These are phyloP conservation scores for Hypoxylon sp. DNA, from an alignment of 2,329 filamentous ascomycete species.

Conservation along the genomic window DNA sequence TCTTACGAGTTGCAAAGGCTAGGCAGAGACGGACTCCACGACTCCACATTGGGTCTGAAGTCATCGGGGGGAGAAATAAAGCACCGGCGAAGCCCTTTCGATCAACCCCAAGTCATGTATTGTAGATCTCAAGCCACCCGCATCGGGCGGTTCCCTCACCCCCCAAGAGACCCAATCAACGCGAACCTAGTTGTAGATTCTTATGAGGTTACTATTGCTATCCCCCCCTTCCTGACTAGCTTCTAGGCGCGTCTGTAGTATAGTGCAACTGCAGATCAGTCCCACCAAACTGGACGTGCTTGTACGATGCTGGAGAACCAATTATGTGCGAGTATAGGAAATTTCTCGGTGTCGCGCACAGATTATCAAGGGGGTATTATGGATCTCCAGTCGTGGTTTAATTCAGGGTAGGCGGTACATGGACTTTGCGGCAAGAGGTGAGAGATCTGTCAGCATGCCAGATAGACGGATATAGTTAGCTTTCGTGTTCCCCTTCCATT, in stretches of 20 bases:
- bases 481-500: neutral
- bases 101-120: slow-evolving; percentile 1
- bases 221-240: neutral
- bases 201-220: neutral
- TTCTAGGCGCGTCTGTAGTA: neutral
- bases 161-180: neutral
- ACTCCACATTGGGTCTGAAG: slow-evolving; percentile 4
- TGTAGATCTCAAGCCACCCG: slow-evolving; percentile 3
- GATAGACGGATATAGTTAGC: neutral
- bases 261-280: neutral
- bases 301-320: neutral
- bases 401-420: neutral
- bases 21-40: neutral
- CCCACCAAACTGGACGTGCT: neutral
- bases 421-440: neutral
- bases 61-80: slow-evolving; percentile 1
- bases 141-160: neutral
- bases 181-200: slow-evolving; percentile 3
- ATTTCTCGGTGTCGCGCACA: neutral
- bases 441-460: neutral
- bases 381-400: neutral
- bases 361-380: neutral
- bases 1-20: neutral
- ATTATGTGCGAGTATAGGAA: neutral
- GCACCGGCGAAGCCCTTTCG: neutral